These are phyloP conservation scores for Globisporangium cystogenes DNA, from an alignment of 352 stramenopile genomes.

Conservation along the genomic window DNA sequence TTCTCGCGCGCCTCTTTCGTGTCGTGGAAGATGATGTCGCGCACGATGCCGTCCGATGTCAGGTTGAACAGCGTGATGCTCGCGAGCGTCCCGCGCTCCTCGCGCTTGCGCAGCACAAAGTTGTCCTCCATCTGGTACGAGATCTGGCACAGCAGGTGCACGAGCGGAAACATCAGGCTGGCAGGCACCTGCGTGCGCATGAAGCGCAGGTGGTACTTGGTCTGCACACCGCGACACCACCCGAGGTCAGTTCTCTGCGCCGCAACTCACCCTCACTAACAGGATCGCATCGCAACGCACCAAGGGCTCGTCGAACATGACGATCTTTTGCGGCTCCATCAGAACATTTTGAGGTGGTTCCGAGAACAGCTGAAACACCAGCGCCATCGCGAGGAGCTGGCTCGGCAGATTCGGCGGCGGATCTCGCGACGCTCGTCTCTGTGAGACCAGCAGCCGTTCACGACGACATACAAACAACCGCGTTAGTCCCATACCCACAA, in stretches of 20 bases:
- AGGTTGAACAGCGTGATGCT: conserved; percentile 83
- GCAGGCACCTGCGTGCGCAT: conserved; percentile 76
- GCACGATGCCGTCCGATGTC: conserved; percentile 82
- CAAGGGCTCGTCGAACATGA: conserved; percentile 86
- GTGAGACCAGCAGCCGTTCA: too few relatives aligned
- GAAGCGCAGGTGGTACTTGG: conserved; percentile 82
- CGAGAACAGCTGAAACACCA: conserved; percentile 83
- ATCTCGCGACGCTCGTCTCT: conserved; percentile 64
- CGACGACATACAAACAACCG: conserved; percentile 5
- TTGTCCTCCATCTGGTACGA: conserved; percentile 88
- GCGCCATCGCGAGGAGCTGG: conserved; percentile 77
- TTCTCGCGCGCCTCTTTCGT: conserved; percentile 84
- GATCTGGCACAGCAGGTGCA: conserved; percentile 83
- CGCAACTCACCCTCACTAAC: too few relatives aligned
- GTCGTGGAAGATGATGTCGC: conserved; percentile 84
- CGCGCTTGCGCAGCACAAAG: conserved; percentile 68
- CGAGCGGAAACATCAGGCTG: conserved; percentile 77
- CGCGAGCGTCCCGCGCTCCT: conserved; percentile 73
- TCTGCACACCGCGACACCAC: conserved; percentile 26
- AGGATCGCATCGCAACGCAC: conserved; percentile 38
- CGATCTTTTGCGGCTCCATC: conserved; percentile 68
- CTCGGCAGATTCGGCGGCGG: conserved; percentile 70
- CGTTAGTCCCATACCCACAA: conserved; percentile 1
- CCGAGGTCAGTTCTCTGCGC: background rate
- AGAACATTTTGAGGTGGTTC: conserved; percentile 78